phyloP scores from a whole-genome alignment of 2,329 filamentous ascomycete species.

The Orbilia quercus region DNA sequence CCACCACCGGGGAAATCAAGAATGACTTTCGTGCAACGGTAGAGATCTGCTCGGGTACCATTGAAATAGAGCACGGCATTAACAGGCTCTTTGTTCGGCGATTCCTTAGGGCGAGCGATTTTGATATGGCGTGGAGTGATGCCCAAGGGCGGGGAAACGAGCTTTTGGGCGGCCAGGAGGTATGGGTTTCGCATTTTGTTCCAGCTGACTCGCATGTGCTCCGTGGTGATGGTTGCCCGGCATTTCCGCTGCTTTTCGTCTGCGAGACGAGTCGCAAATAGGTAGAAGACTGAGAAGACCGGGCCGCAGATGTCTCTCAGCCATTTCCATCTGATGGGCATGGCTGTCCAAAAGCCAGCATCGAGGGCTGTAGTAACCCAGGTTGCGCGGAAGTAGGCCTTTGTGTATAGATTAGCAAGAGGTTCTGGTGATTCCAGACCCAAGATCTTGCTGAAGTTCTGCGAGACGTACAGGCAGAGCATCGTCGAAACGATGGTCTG shows the following conservation, averaged over 20 bases:
- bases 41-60: conserved; percentile 80
- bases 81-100: conserved; percentile 84
- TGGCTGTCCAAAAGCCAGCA: conserved; percentile 97
- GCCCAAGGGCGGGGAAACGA: conserved; percentile 61
- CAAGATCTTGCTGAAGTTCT: conserved; percentile 92
- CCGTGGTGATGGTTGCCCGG: conserved; percentile 83
- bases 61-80: conserved; percentile 94
- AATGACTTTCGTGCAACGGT: conserved; percentile 80
- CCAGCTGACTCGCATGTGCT: conserved; percentile 92
- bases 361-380: conserved; percentile 96
- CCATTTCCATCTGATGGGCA: conserved; percentile 86
- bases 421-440: conserved; percentile 93
- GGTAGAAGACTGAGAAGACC: conserved; percentile 87
- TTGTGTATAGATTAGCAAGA: conserved; percentile 90
- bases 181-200: conserved; percentile 94
- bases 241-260: conserved; percentile 94
- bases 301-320: conserved; percentile 83
- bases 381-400: conserved; percentile 92
- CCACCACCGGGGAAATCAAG: conserved; percentile 93
- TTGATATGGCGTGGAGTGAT: conserved; percentile 82
- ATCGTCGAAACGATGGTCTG: conserved; percentile 88
- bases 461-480: conserved; percentile 87
- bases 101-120: conserved; percentile 82
- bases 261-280: conserved; percentile 90
- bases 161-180: conserved; percentile 64